Conservation (phyloP, 139 green algal species). For the Raphidocelis subcapitata region DNA sequence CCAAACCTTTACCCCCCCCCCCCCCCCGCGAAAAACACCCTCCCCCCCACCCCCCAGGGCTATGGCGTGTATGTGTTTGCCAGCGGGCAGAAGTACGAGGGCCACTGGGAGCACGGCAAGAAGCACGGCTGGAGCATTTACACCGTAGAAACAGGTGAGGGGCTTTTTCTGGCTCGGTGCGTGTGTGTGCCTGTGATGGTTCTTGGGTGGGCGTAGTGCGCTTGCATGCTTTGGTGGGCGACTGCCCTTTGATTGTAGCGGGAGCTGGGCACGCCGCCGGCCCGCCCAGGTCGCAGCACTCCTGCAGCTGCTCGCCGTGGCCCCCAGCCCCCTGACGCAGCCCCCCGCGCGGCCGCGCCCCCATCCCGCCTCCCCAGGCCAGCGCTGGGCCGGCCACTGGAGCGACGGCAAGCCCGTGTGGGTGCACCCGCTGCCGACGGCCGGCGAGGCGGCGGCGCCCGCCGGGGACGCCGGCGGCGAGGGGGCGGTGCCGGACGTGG, state of each 20-base stretch:
- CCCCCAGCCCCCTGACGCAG: too few species aligned
- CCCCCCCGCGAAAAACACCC: not conserved
- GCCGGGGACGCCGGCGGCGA: not conserved
- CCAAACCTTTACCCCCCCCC: too few species aligned
- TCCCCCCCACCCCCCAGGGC: constrained; percentile 32
- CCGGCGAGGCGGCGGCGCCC: constrained; percentile 4
- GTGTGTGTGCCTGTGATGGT: not conserved
- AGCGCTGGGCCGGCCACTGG: constrained; percentile 55
- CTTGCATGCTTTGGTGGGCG: not conserved
- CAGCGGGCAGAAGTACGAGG: constrained; percentile 66
- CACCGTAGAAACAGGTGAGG: constrained; percentile 51
- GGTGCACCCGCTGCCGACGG: constrained; percentile 45
- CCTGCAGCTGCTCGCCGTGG: not conserved
- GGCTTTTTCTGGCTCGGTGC: not conserved
- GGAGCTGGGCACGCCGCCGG: not conserved
- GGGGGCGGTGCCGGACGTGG: constrained; percentile 1
- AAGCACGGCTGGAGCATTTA: constrained; percentile 75
- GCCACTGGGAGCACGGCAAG: constrained; percentile 63
- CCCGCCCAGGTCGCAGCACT: not conserved
- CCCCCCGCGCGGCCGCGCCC: too few species aligned
- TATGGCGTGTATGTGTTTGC: constrained; percentile 67
- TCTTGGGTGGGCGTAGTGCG: not conserved
- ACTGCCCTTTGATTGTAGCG: not conserved
- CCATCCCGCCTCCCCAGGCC: constrained; percentile 34
- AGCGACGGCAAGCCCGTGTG: constrained; percentile 55